These are phyloP conservation scores for Eucalyptus sideroxylon DNA, from an alignment of 345 rosid genomes.

Conservation along the genomic window DNA sequence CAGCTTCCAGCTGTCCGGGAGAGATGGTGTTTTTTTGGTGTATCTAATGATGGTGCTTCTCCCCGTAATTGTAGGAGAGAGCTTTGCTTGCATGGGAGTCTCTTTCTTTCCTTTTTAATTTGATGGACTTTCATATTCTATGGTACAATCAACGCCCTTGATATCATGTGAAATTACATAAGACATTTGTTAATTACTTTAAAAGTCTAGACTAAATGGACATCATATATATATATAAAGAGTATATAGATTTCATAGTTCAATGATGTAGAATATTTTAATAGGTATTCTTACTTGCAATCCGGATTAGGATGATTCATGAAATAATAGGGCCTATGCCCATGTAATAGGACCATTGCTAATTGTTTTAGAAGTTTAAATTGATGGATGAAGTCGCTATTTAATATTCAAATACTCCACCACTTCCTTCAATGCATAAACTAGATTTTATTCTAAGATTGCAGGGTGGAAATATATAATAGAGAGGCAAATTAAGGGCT, in stretches of 20 bases:
- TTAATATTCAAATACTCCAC: background rate
- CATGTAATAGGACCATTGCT: background rate
- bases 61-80: background rate
- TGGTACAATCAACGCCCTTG: background rate
- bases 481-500: background rate
- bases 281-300: background rate
- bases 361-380: background rate
- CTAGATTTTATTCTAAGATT: background rate
- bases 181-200: too few species aligned
- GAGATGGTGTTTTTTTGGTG: background rate
- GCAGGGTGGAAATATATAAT: background rate
- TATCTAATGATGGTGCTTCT: background rate
- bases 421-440: background rate
- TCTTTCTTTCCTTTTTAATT: background rate
- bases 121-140: background rate
- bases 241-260: background rate
- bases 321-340: background rate
- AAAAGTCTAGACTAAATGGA: too few species aligned
- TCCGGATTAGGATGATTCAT: background rate
- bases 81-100: background rate
- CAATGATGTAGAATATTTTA: background rate
- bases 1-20: background rate
- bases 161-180: too few species aligned
- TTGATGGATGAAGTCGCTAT: rapidly evolving
- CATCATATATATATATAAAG: background rate